These are phyloP conservation scores for Epichloe scottii DNA, from an alignment of 2,329 filamentous ascomycete genomes.

Conservation along the genomic window DNA sequence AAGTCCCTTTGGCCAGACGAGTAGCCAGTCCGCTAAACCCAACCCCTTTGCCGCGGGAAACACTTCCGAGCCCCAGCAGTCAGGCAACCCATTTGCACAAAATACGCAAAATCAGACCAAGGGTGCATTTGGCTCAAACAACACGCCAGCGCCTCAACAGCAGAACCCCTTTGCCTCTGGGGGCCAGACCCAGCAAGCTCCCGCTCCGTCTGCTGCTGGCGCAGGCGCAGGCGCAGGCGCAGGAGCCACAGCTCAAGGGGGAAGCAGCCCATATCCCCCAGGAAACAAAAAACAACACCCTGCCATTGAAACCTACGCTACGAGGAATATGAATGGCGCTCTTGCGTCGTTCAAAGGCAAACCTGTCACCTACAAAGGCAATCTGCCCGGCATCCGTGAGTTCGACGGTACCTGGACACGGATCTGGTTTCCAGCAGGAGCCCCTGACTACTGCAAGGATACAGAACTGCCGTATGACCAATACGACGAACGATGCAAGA, in stretches of 20 bases:
- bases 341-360: slow-evolving; percentile 51
- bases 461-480: slow-evolving; percentile 44
- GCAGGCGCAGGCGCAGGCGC: neutral
- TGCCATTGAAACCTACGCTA: slow-evolving; percentile 29
- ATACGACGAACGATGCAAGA: slow-evolving; percentile 48
- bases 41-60: slow-evolving; percentile 17
- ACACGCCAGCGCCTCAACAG: slow-evolving; percentile 3
- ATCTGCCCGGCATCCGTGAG: slow-evolving; percentile 34
- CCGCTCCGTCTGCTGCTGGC: slow-evolving; percentile 4
- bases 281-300: slow-evolving; percentile 32
- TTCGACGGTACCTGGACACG: slow-evolving; percentile 45
- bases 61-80: slow-evolving; percentile 8
- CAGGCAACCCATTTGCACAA: slow-evolving; percentile 14
- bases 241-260: neutral
- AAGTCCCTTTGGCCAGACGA: slow-evolving; percentile 14
- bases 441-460: slow-evolving; percentile 49
- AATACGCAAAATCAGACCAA: neutral
- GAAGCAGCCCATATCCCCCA: slow-evolving; percentile 29
- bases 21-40: slow-evolving; percentile 2
- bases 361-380: slow-evolving; percentile 44
- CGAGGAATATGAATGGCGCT: slow-evolving; percentile 28
- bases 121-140: slow-evolving; percentile 13
- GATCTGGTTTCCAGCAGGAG: slow-evolving; percentile 63
- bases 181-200: slow-evolving; percentile 7
- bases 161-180: slow-evolving; percentile 15